Percentiles rank a stretch among this genome's conserved stretches.
These are phyloP conservation scores for Trypanosoma mega DNA, from an alignment of 208 protist species.

Conservation along the genomic window DNA sequence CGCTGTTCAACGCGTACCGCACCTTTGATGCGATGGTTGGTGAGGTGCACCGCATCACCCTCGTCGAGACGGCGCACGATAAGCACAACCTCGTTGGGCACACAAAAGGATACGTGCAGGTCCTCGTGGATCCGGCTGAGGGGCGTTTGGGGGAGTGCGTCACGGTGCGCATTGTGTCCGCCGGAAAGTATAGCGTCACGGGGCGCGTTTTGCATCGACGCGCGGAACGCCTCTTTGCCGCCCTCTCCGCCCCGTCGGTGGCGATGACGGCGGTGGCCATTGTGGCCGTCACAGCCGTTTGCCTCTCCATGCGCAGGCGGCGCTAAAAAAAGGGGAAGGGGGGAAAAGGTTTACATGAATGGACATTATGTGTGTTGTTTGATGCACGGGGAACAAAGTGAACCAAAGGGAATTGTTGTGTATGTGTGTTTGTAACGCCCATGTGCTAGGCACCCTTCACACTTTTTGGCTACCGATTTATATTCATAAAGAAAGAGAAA, in stretches of 20 bases:
- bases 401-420: neutral
- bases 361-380: too few species aligned
- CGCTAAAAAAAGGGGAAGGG: too few species aligned
- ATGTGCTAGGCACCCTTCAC: too few species aligned
- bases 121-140: constrained; percentile 43
- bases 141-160: constrained; percentile 35
- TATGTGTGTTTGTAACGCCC: neutral
- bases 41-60: constrained; percentile 36
- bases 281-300: too few species aligned
- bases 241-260: neutral
- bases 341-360: too few species aligned
- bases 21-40: constrained; percentile 34
- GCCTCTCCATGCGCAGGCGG: too few species aligned
- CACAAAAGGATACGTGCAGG: constrained; percentile 60
- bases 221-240: constrained; percentile 1
- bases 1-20: constrained; percentile 54
- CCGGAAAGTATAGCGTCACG: constrained; percentile 37
- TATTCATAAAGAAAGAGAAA: neutral
- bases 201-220: constrained; percentile 23
- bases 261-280: neutral
- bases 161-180: constrained; percentile 26
- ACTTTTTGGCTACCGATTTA: too few species aligned
- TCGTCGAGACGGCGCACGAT: constrained; percentile 55
- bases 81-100: constrained; percentile 62
- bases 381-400: neutral